These are phyloP conservation scores for Nannochloropsis gaditana DNA, from an alignment of 108 stramenopile genomes.

Conservation along the genomic window DNA sequence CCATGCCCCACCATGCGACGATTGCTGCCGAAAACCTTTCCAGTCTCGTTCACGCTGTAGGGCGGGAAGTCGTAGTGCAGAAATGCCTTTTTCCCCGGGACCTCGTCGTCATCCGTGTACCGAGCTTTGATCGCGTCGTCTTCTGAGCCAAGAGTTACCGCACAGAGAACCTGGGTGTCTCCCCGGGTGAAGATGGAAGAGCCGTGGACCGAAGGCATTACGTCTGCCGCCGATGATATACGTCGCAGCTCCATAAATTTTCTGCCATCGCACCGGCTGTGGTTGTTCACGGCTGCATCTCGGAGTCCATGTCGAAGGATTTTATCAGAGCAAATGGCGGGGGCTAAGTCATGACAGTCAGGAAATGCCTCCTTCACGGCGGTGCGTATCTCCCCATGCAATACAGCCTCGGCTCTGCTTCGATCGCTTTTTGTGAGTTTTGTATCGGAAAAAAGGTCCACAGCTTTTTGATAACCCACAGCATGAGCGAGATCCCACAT, in stretches of 20 bases:
- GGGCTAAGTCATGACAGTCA: conserved; percentile 24
- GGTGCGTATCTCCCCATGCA: conserved; percentile 23
- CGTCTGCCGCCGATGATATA: conserved; percentile 29
- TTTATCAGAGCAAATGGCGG: conserved; percentile 29
- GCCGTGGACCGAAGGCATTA: conserved; percentile 51
- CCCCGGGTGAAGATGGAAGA: conserved; percentile 86
- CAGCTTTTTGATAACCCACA: conserved; percentile 26
- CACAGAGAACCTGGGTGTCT: conserved; percentile 81
- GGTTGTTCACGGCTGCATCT: conserved; percentile 1
- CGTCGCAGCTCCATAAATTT: conserved; percentile 19
- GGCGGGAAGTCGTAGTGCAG: conserved; percentile 92
- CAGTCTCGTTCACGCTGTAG: conserved; percentile 75
- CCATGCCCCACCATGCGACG: conserved; percentile 79
- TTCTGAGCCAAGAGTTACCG: conserved; percentile 71
- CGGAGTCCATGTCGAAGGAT: conserved; percentile 38
- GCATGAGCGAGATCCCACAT: background rate
- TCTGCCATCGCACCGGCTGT: conserved; percentile 34
- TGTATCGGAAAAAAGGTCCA: conserved; percentile 23
- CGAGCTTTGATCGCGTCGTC: conserved; percentile 1
- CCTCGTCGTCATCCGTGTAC: conserved; percentile 9
- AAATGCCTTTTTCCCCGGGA: conserved; percentile 54
- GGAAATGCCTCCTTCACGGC: conserved; percentile 28
- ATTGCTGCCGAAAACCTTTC: conserved; percentile 51
- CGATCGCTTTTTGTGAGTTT: conserved; percentile 25
- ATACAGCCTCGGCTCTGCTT: conserved; percentile 30